Base-by-base conservation (phyloP, 2,329 filamentous ascomycete genomes). In the Cercospora canescens region DNA sequence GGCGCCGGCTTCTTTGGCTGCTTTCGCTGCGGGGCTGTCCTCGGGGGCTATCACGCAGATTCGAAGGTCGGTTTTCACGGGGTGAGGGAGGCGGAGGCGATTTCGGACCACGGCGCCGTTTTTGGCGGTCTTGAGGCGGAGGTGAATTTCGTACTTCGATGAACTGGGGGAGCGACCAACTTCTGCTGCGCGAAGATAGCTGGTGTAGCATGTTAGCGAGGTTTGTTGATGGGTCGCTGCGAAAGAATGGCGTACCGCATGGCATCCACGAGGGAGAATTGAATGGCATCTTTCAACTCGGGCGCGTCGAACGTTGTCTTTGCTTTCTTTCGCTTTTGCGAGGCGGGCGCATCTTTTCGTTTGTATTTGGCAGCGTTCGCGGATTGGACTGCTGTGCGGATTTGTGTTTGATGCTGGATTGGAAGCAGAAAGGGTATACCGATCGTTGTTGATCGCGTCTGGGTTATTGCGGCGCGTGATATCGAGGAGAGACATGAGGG, bases 11-110 rank as follows among this genome's bases (percentile, higher is more conserved):
- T 87, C 85, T 35, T 85, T 85, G 3, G 96, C 95, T 60, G 92
- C 89, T 70, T 87, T 85, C 60, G 90, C 93, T 59, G 88, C 85
- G 68, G 88, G 86, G 70, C 91, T 93, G 70, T 89, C 89, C 63
- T 94, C 90, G n/a, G 92, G 89, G 77, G 91, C 94, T 72, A 99
- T 92, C 63, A 98, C 95, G 76, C 90, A 95, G 75, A 99, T 93
- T 69, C 90, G 89, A 60, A 93, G 85, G 78, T 96, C 93, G 69
- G 92, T 96, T 78, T 93, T 91, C 71, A 98, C 92, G 4, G 94
- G 90, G 79, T 96, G 91, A 0, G 95, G 95, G 18, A 99, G 89
- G 48, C 91, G 89, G 76, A 99, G 85, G 77, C 92, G 91, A 81
- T 92, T 96, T 70, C 94, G 91, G 71, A 99, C 85, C 8, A 95